Evolutionary conservation across 352 stramenopile genomes (phyloP).

Genomic region (Thalassiosira hispida): DNA sequence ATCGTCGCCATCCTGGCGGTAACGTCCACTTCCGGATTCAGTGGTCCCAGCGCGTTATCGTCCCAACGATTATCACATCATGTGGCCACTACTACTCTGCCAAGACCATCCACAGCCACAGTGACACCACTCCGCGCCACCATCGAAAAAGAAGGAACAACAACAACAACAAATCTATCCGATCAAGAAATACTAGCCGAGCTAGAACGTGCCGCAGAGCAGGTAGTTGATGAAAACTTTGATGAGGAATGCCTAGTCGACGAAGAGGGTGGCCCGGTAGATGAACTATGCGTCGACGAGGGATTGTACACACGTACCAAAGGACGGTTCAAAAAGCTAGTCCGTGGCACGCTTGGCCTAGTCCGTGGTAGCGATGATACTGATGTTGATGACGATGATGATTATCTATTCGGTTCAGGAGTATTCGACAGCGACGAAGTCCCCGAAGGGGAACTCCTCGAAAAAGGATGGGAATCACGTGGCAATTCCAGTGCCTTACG

Average conservation of each 20-base stretch:
- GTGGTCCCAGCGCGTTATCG: neutral
- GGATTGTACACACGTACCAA: constrained; percentile 51
- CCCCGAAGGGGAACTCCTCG: constrained; percentile 73
- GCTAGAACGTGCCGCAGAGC: constrained; percentile 38
- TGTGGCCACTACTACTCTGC: neutral
- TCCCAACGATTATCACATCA: neutral
- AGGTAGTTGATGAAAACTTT: constrained; percentile 23
- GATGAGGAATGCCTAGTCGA: constrained; percentile 74
- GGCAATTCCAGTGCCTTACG: constrained; percentile 67
- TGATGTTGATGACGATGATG: constrained; percentile 21
- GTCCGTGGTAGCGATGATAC: constrained; percentile 37
- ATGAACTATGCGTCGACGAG: constrained; percentile 74
- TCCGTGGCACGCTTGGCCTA: constrained; percentile 59
- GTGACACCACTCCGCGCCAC: neutral
- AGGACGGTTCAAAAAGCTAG: constrained; percentile 54
- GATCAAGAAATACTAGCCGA: constrained; percentile 40
- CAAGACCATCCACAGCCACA: neutral
- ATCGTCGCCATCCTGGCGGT: constrained; percentile 13
- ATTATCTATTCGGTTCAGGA: constrained; percentile 30
- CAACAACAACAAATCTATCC: constrained; percentile 1
- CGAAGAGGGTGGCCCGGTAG: constrained; percentile 45
- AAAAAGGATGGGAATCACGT: constrained; percentile 79
- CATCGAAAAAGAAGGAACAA: neutral
- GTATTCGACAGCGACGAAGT: constrained; percentile 27
- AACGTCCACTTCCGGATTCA: constrained; percentile 24